These are phyloP conservation scores for Pleurotus citrinopileatus DNA, from an alignment of 768 basidiomycete genomes.

Conservation along the genomic window DNA sequence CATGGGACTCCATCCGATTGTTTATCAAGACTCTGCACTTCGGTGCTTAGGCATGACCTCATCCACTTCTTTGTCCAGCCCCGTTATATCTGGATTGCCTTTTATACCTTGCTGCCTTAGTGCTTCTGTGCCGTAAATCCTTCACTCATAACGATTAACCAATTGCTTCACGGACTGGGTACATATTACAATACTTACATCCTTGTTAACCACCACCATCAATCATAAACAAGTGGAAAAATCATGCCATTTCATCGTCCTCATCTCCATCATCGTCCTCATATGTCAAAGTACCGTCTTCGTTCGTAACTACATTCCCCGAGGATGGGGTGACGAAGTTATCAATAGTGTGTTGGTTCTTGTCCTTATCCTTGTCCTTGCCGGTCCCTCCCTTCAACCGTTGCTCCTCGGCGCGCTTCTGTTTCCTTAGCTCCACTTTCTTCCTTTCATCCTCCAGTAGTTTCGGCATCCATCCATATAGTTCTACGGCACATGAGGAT, in stretches of 20 bases:
- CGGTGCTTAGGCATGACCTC: constrained; percentile 9
- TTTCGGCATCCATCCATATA: neutral
- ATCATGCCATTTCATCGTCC: neutral
- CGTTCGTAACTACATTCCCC: neutral
- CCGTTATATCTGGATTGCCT: neutral
- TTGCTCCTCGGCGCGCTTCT: neutral
- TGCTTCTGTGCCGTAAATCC: neutral
- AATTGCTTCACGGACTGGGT: neutral
- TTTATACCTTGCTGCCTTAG: too few relatives aligned
- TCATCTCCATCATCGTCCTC: neutral
- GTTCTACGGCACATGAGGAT: neutral
- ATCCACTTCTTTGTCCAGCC: neutral
- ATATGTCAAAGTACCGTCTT: constrained; percentile 5
- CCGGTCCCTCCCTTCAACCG: neutral
- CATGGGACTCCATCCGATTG: constrained; percentile 39
- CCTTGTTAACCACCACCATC: constrained; percentile 14
- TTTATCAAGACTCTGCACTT: constrained; percentile 21
- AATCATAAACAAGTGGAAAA: neutral
- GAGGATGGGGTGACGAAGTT: neutral
- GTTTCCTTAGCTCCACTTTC: neutral
- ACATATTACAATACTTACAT: constrained; percentile 19
- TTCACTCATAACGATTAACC: neutral
- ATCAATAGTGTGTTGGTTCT: neutral
- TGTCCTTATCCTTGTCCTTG: neutral
- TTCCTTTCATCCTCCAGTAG: constrained; percentile 1